Conservation (phyloP, 257 asterid genomes). For the Solanum virginianum region DNA sequence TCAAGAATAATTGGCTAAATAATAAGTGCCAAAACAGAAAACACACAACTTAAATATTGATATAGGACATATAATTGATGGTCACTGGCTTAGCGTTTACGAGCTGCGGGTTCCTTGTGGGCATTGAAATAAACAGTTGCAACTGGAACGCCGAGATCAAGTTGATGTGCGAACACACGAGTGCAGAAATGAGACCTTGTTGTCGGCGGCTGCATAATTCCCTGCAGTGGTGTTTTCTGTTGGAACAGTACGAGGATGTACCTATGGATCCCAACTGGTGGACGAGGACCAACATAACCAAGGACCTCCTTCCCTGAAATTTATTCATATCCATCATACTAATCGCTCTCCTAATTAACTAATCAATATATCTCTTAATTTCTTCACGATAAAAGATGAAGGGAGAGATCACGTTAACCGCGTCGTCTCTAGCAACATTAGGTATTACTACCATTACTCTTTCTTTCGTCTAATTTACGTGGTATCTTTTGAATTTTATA, state of each 20-base stretch:
- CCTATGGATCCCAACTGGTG: constrained; percentile 47
- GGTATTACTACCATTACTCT: too few species aligned
- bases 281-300: constrained; percentile 29
- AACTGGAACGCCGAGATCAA: constrained; percentile 36
- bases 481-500: too few species aligned
- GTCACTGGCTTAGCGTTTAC: constrained; percentile 7
- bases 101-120: constrained; percentile 34
- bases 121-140: constrained; percentile 54
- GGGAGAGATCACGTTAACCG: not conserved
- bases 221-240: constrained; percentile 11
- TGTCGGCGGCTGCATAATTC: constrained; percentile 5
- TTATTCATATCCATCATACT: not conserved
- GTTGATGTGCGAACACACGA: constrained; percentile 25
- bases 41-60: not conserved
- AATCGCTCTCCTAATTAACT: not conserved
- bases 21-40: not conserved
- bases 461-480: too few species aligned
- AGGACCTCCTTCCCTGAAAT: constrained; percentile 36
- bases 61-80: not conserved
- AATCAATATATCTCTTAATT: not conserved
- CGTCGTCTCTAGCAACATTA: too few species aligned
- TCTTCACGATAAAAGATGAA: not conserved
- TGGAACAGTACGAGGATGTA: constrained; percentile 38
- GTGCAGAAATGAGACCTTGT: constrained; percentile 36
- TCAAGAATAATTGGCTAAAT: not conserved